Evolutionary conservation across 495 filamentous ascomycete genomes (phyloP).

Genomic region (Pyrenopolyporus hunteri): DNA sequence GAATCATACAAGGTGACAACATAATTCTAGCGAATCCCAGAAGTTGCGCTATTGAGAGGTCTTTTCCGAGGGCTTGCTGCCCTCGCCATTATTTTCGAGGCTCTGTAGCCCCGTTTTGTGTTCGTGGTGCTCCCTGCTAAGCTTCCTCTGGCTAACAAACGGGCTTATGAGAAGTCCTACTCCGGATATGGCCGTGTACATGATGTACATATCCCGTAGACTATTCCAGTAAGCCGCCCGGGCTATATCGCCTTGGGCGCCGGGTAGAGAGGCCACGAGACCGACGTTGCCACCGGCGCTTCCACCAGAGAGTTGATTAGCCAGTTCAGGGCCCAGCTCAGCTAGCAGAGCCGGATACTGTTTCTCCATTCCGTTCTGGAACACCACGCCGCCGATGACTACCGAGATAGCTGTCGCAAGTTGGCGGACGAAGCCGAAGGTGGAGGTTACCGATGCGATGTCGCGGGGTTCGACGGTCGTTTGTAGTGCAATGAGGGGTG

Average conservation of each 20-base stretch:
- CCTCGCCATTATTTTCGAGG: constrained; percentile 34
- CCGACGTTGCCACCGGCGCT: constrained; percentile 66
- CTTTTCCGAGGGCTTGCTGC: constrained; percentile 13
- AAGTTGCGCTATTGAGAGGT: constrained; percentile 6
- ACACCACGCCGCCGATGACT: constrained; percentile 81
- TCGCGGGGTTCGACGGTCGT: constrained; percentile 68
- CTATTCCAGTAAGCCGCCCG: constrained; percentile 61
- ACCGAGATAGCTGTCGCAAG: constrained; percentile 73
- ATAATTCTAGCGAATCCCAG: neutral
- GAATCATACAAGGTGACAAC: too few relatives aligned
- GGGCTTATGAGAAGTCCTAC: constrained; percentile 61
- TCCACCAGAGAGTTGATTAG: constrained; percentile 51
- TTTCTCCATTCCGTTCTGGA: constrained; percentile 66
- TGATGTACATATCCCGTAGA: constrained; percentile 72
- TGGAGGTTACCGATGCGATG: constrained; percentile 77
- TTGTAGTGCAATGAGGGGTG: constrained; percentile 78
- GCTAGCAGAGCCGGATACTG: constrained; percentile 47
- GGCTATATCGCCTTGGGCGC: constrained; percentile 55
- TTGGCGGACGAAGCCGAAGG: constrained; percentile 75
- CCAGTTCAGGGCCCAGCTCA: constrained; percentile 51
- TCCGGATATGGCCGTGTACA: constrained; percentile 62
- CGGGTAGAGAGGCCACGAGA: constrained; percentile 58
- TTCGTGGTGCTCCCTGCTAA: constrained; percentile 66
- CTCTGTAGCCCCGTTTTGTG: constrained; percentile 66
- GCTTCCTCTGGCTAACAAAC: constrained; percentile 59